Conservation (phyloP, 139 green algal genomes). For the Raphidocelis subcapitata region DNA sequence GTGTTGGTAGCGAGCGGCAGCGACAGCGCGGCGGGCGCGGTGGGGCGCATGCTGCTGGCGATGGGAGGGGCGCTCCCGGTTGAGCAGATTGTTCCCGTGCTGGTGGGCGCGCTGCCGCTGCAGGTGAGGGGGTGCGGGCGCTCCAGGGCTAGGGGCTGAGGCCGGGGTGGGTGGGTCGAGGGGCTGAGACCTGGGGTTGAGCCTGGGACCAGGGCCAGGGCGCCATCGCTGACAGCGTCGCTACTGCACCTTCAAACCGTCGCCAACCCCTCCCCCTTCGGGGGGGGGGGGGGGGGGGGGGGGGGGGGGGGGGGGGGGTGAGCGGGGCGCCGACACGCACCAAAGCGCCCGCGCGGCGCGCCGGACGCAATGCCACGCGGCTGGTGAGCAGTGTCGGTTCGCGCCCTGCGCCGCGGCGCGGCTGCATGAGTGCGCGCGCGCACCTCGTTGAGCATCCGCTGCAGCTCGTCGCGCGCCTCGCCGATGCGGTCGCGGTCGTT, state of each 20-base stretch:
- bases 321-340: too few species aligned
- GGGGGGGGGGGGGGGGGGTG: too few species aligned
- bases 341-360: too few species aligned
- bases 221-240: background rate
- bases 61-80: slow-evolving; percentile 34
- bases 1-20: too few species aligned
- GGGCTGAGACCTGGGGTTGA: background rate
- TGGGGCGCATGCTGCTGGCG: slow-evolving; percentile 55
- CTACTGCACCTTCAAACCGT: background rate
- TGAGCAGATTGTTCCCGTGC: slow-evolving; percentile 57
- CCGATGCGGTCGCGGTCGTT: slow-evolving; percentile 95
- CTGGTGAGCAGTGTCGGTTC: too few species aligned
- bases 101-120: slow-evolving; percentile 57
- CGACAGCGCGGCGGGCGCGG: slow-evolving; percentile 74
- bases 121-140: background rate
- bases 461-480: slow-evolving; percentile 97
- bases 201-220: background rate
- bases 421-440: too few species aligned
- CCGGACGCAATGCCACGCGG: too few species aligned
- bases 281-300: too few species aligned
- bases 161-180: background rate
- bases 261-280: background rate
- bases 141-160: background rate
- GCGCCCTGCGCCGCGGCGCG: too few species aligned
- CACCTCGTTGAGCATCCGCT: slow-evolving; percentile 99